Base-by-base conservation (phyloP, 2,329 filamentous ascomycete genomes). In the Xylariaceae sp. region DNA sequence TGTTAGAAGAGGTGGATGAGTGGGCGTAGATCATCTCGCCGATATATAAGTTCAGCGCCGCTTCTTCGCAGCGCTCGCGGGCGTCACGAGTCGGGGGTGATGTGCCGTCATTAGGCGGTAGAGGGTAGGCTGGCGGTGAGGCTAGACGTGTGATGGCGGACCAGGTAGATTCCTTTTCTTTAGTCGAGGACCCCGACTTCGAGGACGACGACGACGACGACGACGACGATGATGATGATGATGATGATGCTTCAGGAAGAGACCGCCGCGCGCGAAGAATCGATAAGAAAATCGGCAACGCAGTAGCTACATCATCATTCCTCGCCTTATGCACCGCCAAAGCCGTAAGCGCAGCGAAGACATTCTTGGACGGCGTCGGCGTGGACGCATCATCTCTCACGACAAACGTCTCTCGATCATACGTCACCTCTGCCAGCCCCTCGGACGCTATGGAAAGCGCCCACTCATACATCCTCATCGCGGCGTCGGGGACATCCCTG, bases 1-100 rank as follows among this genome's bases (percentile, higher is more conserved):
- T 4, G 78, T 37, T 38, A 44, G 44, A 79, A 8, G 27, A 32
- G n/a, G n/a, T n/a, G n/a, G n/a, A n/a, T n/a, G n/a, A n/a, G n/a
- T n/a, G n/a, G 0, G 88, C 80, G 65, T 86, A 96, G 23, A 97
- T 76, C 41, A 97, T 95, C 69, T 97, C 92, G 47, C 92, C 92
- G 52, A 97, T 92, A 66, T 95, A 93, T 20, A 90, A 77, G 74
- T 89, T 90, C 12, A 96, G 69, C 0, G 82, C 88, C 3, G 90
- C 89, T 66, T 96, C 91, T 54, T 93, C 85, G 65, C 91, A 96
- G 29, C 79, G 76, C 53, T 87, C 81, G 22, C 76, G 72, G 8
- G 80, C 62, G 44, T 78, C 79, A 37, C 88, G 84, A 45, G 75
- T 67, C 0, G 91, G 81, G 0, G 84, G 75, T 3, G 78, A 68